phyloP scores from a whole-genome alignment of 768 basidiomycete genomes.

The Infundibulicybe gibba region DNA sequence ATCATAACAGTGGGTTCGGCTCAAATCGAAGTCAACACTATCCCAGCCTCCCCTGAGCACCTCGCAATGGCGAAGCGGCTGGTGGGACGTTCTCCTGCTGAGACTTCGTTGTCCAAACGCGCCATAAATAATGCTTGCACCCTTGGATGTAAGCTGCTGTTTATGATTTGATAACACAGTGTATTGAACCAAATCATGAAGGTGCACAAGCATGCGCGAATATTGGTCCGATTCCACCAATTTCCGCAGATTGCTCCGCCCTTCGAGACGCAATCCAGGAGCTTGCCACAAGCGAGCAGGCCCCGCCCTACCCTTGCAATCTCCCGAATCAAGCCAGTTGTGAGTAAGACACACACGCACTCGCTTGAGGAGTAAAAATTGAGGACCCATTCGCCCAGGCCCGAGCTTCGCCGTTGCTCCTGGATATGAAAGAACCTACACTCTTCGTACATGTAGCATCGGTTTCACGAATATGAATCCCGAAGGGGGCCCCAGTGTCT shows the following conservation, averaged over 20 bases:
- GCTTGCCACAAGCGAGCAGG: slow-evolving; percentile 4
- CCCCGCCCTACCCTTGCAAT: slow-evolving; percentile 5
- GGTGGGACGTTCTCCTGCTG: no score
- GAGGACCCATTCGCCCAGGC: background rate
- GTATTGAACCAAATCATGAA: background rate
- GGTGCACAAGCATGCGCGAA: slow-evolving; percentile 2
- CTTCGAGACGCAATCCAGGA: slow-evolving; percentile 3
- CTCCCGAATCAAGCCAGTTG: slow-evolving; percentile 4
- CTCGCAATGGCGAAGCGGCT: no score
- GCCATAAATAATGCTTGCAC: background rate
- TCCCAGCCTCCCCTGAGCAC: no score
- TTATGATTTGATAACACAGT: background rate
- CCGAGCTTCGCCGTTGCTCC: slow-evolving; percentile 6
- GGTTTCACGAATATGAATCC: slow-evolving; percentile 5
- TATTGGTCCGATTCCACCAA: background rate
- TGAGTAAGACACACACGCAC: slow-evolving; percentile 1
- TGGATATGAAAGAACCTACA: slow-evolving; percentile 4
- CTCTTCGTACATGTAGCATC: slow-evolving; percentile 3
- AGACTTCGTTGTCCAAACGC: background rate
- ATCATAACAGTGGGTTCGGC: background rate
- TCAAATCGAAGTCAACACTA: no score
- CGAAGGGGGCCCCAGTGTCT: background rate
- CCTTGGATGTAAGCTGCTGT: background rate
- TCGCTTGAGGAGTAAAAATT: background rate
- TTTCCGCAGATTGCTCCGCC: slow-evolving; percentile 3